phyloP scores from a whole-genome alignment of 148 eudicot species.

The Fallopia convolvulus region DNA sequence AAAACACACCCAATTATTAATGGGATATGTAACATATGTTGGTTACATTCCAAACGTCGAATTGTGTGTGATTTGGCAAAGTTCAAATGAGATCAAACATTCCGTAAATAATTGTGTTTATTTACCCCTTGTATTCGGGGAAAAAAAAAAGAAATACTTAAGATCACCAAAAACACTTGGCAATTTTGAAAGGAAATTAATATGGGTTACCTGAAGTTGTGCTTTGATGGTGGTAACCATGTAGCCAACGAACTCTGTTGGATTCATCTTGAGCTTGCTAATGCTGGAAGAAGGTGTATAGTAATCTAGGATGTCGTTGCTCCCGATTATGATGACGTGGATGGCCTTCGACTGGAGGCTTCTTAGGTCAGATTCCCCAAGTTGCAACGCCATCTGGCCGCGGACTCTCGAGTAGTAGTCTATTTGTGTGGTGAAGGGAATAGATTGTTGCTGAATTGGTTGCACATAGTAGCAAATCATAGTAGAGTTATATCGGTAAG shows the following conservation, averaged over 20 bases:
- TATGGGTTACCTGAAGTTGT: constrained; percentile 42
- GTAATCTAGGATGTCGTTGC: constrained; percentile 61
- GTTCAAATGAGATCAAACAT: no score
- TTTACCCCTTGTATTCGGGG: no score
- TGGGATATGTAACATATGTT: no score
- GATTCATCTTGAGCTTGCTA: neutral
- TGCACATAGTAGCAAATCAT: neutral
- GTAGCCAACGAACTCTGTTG: constrained; percentile 24
- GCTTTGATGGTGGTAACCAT: constrained; percentile 41
- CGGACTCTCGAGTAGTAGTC: constrained; percentile 34
- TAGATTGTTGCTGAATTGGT: constrained; percentile 30
- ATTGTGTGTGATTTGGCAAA: neutral
- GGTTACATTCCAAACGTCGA: no score
- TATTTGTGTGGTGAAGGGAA: constrained; percentile 49
- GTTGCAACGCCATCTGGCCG: constrained; percentile 23
- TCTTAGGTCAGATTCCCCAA: constrained; percentile 30
- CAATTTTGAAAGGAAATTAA: no score
- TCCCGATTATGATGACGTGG: constrained; percentile 55
- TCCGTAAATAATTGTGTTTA: no score
- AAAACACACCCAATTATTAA: neutral
- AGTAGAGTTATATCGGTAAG: no score
- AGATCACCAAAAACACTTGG: no score
- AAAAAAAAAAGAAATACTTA: no score
- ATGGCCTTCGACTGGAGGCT: constrained; percentile 48
- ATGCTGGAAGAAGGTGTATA: constrained; percentile 6